These are phyloP conservation scores for Leccinum disarticulatum DNA, from an alignment of 768 basidiomycete species.

Conservation along the genomic window DNA sequence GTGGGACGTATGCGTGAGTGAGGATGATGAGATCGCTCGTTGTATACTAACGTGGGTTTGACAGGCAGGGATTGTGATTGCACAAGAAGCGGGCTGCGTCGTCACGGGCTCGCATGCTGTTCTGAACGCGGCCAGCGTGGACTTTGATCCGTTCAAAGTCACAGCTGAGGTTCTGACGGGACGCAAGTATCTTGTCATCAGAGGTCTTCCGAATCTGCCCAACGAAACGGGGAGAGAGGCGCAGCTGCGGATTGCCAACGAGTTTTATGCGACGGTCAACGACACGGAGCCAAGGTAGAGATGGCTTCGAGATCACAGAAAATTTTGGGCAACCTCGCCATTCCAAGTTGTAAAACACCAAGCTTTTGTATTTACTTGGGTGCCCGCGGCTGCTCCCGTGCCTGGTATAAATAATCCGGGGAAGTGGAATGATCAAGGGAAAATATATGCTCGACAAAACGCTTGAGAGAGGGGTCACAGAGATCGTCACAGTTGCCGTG, in stretches of 20 bases:
- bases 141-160: constrained; percentile 53
- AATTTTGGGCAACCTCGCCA: too few species aligned
- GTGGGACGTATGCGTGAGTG: constrained; percentile 81
- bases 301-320: too few species aligned
- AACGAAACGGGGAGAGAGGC: constrained; percentile 66
- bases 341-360: too few species aligned
- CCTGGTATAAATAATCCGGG: too few species aligned
- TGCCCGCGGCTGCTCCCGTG: too few species aligned
- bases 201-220: constrained; percentile 62
- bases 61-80: constrained; percentile 85
- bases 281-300: constrained; percentile 58
- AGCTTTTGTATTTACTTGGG: too few species aligned
- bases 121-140: constrained; percentile 36
- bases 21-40: not conserved
- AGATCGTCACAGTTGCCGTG: too few species aligned
- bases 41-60: not conserved
- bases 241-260: constrained; percentile 77
- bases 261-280: constrained; percentile 82
- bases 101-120: constrained; percentile 67
- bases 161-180: constrained; percentile 72
- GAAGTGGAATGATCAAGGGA: not conserved
- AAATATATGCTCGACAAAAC: not conserved
- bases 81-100: constrained; percentile 82
- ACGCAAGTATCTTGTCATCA: constrained; percentile 77
- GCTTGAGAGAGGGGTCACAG: too few species aligned